Conservation (phyloP, 306 rosid genomes). For the Sechiopsis laciniata region DNA sequence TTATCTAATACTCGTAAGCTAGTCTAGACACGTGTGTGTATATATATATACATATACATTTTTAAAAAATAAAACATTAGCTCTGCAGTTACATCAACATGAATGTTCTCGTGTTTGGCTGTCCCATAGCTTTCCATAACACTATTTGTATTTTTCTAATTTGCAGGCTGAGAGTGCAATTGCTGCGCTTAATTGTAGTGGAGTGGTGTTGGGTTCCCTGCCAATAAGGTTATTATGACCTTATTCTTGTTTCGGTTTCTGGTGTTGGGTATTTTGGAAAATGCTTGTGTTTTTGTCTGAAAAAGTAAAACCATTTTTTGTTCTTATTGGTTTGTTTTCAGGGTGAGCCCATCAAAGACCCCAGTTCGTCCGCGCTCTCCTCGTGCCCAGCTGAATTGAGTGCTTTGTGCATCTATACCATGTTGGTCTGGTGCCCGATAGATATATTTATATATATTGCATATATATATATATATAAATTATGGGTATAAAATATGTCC, state of each 20-base stretch:
- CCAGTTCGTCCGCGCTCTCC: slow-evolving; percentile 29
- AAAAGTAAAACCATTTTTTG: neutral
- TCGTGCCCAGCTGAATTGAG: slow-evolving; percentile 24
- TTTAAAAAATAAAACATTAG: neutral
- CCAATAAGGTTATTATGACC: slow-evolving; percentile 67
- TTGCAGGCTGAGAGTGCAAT: slow-evolving; percentile 97
- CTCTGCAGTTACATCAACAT: too few relatives aligned
- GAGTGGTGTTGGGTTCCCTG: slow-evolving; percentile 84
- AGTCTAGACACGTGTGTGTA: too few relatives aligned
- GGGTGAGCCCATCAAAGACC: slow-evolving; percentile 30
- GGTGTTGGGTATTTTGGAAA: neutral
- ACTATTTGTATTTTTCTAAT: neutral
- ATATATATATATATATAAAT: neutral
- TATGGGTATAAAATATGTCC: slow-evolving; percentile 19
- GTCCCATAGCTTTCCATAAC: neutral
- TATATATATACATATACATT: too few relatives aligned
- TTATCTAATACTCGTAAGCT: too few relatives aligned
- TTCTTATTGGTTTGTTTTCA: slow-evolving; percentile 15
- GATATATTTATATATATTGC: slow-evolving; percentile 18
- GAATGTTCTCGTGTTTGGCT: neutral
- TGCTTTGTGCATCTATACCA: slow-evolving; percentile 2
- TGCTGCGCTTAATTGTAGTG: slow-evolving; percentile 95
- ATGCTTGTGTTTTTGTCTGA: neutral
- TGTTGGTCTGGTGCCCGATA: slow-evolving; percentile 11
- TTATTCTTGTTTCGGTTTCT: neutral